Base-by-base conservation (phyloP, 2,329 filamentous ascomycete species). In the Zasmidium citrigriseum region DNA sequence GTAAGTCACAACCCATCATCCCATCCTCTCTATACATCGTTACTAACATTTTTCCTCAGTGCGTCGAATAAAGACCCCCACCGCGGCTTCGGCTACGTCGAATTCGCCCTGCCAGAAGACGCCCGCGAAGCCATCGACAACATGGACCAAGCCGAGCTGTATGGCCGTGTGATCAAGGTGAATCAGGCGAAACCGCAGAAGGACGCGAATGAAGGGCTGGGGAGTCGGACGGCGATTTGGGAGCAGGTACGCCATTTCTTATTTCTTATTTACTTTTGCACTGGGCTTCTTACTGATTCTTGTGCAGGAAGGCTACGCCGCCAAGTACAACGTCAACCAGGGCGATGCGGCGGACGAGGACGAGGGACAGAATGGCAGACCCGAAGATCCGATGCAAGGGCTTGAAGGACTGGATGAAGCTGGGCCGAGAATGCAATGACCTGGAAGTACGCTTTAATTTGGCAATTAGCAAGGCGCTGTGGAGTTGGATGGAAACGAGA, bases 101-200 rank as follows among this genome's bases (percentile, higher is more conserved):
- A 99, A 72, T 99, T 90, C 71, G 92, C 97, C 69, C 84, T 91
- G 57, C 83, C 86, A 12, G 85, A 88, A 57, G 95, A 99, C 76
- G 93, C 93, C 24, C 88, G 88, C 70, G 93, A 98, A 76, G 95
- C 95, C 52, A 96, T 99, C 74, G 92, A 98, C 81, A 99, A 99
- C 73, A 98, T 99, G 93, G 91, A 99, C 73, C 92, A 96, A 74
- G 89, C 93, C 60, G 93, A 98, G 77, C 84, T 99, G 47, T 98
- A 93, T 73, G 96, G 95, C 11, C 86, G 91, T 59, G 88, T 95
- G 14, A 89, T 99, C 73, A 96, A 93, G 74, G 93, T 98, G 52
- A 93, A 91, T 46, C 85, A 89, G 55, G 96, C 96, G 46, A 99
- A 96, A 76, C 86, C 91, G 27, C 91, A 95, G 62, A 97, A 96